Conservation (phyloP, 1,139 yeast species). For the Debaryomyces nepalensis region DNA sequence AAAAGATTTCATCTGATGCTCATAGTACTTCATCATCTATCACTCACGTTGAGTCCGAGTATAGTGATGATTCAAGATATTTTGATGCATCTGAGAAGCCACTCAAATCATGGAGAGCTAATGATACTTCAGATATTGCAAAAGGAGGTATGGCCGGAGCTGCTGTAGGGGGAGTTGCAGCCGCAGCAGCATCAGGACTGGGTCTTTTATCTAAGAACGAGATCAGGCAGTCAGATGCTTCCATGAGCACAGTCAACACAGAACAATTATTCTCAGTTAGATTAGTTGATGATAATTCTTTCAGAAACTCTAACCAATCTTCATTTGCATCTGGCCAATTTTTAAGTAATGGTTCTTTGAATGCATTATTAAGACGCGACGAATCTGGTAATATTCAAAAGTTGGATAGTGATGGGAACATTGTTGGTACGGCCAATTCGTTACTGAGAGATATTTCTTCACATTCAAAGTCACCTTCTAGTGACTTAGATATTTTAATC, state of each 20-base stretch:
- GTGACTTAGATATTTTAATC: constrained; percentile 35
- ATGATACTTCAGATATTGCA: constrained; percentile 36
- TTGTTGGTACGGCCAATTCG: constrained; percentile 32
- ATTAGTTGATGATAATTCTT: constrained; percentile 63
- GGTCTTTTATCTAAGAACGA: constrained; percentile 18
- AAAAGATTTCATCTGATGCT: constrained; percentile 27
- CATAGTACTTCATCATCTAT: constrained; percentile 38
- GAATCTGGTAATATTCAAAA: constrained; percentile 53
- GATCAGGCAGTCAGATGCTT: constrained; percentile 58
- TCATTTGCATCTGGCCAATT: constrained; percentile 35
- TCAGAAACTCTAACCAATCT: constrained; percentile 42
- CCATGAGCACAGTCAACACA: constrained; percentile 85
- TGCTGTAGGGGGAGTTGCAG: not conserved
- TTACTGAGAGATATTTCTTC: constrained; percentile 12
- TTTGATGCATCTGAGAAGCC: constrained; percentile 47
- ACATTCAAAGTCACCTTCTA: constrained; percentile 31
- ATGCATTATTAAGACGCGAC: constrained; percentile 35
- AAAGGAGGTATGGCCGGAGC: constrained; percentile 19
- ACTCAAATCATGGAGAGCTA: constrained; percentile 77
- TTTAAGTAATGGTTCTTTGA: constrained; percentile 36
- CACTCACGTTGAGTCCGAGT: constrained; percentile 44
- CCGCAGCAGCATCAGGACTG: not conserved
- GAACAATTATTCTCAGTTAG: constrained; percentile 82
- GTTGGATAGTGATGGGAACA: constrained; percentile 59
- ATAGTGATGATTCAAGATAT: constrained; percentile 29